These are phyloP conservation scores for Tilletia caries DNA, from an alignment of 1,284 basidiomycete genomes.

Conservation along the genomic window DNA sequence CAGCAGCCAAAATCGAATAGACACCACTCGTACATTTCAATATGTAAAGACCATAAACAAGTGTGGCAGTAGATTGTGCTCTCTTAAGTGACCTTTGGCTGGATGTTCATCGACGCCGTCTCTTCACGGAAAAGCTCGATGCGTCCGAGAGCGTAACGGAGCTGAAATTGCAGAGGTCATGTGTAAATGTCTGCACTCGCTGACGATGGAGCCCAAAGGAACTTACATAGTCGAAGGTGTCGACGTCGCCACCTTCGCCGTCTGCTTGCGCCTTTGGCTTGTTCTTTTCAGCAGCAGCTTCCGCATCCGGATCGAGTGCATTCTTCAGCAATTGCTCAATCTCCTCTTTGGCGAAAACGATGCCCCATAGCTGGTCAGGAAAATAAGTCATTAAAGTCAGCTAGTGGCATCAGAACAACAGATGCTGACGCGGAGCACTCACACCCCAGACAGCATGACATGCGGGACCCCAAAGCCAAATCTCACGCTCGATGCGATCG, in stretches of 20 bases:
- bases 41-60: background rate
- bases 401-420: background rate
- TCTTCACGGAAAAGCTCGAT: slow-evolving; percentile 47
- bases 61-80: background rate
- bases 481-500: slow-evolving; percentile 47
- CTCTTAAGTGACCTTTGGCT: slow-evolving; percentile 8
- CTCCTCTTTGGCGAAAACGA: slow-evolving; percentile 44
- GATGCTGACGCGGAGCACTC: slow-evolving; percentile 2
- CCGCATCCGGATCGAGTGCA: background rate
- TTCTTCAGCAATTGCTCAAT: slow-evolving; percentile 32
- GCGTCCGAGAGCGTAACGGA: slow-evolving; percentile 45
- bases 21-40: no score
- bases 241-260: slow-evolving; percentile 26
- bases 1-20: no score
- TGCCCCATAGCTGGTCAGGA: slow-evolving; percentile 37
- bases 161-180: background rate
- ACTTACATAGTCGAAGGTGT: slow-evolving; percentile 42
- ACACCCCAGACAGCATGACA: slow-evolving; percentile 48
- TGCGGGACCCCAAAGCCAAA: slow-evolving; percentile 44
- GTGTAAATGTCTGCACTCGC: no score
- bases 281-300: background rate
- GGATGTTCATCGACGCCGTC: slow-evolving; percentile 30
- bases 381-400: background rate
- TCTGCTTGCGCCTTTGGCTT: slow-evolving; percentile 5
- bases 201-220: background rate